Conservation (phyloP, 176 grass and related monocot species). For the Bothriochloa decipiens region DNA sequence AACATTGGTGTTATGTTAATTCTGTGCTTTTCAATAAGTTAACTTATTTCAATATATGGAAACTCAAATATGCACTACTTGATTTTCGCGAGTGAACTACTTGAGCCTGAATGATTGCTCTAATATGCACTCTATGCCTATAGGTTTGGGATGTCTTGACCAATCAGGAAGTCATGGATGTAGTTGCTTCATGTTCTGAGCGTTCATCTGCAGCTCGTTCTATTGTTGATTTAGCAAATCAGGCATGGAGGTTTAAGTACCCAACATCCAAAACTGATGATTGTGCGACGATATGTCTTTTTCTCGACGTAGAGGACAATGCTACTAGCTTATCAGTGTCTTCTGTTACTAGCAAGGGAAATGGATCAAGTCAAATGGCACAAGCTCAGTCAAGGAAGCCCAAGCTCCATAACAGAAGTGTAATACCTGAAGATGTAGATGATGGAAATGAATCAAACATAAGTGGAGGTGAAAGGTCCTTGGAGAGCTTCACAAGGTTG, state of each 20-base stretch:
- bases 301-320: conserved; percentile 42
- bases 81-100: background rate
- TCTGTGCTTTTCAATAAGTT: background rate
- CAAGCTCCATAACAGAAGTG: conserved; percentile 21
- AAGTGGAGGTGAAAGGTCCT: conserved; percentile 50
- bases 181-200: conserved; percentile 54
- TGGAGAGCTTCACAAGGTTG: conserved; percentile 54
- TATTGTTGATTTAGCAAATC: conserved; percentile 61
- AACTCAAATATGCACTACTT: background rate
- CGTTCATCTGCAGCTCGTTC: conserved; percentile 47
- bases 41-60: background rate
- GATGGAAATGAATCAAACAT: conserved; percentile 45
- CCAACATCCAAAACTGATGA: conserved; percentile 78
- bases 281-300: conserved; percentile 68
- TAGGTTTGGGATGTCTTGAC: conserved; percentile 85
- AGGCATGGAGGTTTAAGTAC: conserved; percentile 67
- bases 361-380: conserved; percentile 31
- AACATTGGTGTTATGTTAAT: conserved; percentile 21
- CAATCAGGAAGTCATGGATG: conserved; percentile 72
- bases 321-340: conserved; percentile 27
- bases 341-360: conserved; percentile 24
- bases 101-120: background rate
- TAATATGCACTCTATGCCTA: conserved; percentile 20
- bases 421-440: conserved; percentile 38
- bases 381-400: conserved; percentile 18